A percentile compares a stretch with the other conserved stretches of the same genome.
phyloP scores from a whole-genome alignment of 2,329 filamentous ascomycete genomes.

The Claviceps humidiphila region DNA sequence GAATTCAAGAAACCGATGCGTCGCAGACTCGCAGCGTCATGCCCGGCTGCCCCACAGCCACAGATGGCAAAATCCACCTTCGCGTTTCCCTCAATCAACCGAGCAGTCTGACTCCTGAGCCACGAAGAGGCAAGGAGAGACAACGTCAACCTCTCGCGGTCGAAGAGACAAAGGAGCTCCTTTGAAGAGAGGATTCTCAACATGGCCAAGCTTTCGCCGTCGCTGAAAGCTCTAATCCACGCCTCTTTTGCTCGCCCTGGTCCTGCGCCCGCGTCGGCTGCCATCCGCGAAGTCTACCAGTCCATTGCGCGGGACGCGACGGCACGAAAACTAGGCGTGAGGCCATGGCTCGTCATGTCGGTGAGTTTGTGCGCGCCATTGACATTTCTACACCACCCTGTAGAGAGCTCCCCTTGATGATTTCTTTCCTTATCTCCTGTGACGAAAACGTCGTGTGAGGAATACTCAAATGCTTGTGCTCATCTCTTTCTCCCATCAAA shows the following conservation, averaged over 20 bases:
- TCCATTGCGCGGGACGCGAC: constrained; percentile 50
- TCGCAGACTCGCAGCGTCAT: no score
- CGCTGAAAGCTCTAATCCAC: constrained; percentile 63
- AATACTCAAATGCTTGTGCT: neutral
- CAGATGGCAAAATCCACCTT: no score
- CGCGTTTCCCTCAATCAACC: no score
- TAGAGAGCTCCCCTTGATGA: no score
- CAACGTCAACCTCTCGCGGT: no score
- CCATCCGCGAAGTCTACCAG: constrained; percentile 51
- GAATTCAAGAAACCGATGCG: no score
- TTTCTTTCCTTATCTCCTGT: no score
- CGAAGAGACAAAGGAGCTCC: no score
- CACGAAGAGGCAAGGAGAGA: no score
- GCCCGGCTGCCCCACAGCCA: no score
- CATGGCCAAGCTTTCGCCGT: constrained; percentile 62
- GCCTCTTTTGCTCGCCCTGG: constrained; percentile 53
- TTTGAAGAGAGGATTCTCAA: constrained; percentile 5
- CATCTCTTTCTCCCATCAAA: constrained; percentile 16
- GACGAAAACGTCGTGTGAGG: neutral
- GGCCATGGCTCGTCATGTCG: constrained; percentile 55
- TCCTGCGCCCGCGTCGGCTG: constrained; percentile 48
- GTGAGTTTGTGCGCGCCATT: constrained; percentile 23
- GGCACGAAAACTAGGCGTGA: constrained; percentile 45
- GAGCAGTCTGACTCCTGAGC: no score
- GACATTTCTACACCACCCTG: no score